A percentile compares a stretch with the other conserved stretches of the same genome.
Evolutionary conservation across 2,329 filamentous ascomycete genomes (phyloP).

Genomic region (Zymoseptoria ardabiliae): DNA sequence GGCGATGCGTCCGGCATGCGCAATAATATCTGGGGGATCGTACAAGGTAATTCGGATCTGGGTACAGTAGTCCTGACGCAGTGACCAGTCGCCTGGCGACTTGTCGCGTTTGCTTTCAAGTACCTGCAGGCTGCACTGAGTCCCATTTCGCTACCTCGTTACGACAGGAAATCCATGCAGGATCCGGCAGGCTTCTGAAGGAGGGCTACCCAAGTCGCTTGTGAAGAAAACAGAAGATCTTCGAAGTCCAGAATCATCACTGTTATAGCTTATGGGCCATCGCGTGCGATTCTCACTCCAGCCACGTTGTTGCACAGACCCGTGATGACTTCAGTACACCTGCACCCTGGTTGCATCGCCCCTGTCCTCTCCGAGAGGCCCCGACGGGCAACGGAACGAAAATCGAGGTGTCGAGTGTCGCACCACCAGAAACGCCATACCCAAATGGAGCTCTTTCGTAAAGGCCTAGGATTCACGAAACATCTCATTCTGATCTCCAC

Average conservation of each 20-base stretch:
- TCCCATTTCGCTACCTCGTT: too few species aligned
- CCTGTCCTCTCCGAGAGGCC: too few species aligned
- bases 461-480: background rate
- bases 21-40: background rate
- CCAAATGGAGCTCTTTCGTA: background rate
- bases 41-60: background rate
- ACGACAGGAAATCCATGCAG: background rate
- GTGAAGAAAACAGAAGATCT: background rate
- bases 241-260: background rate
- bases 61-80: too few species aligned
- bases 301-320: background rate
- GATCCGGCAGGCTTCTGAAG: background rate
- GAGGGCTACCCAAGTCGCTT: too few species aligned
- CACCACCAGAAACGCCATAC: background rate
- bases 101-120: background rate
- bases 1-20: too few species aligned
- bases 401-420: background rate
- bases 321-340: too few species aligned
- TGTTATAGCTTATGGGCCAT: background rate
- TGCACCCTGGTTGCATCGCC: too few species aligned
- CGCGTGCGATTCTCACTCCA: background rate
- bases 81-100: background rate
- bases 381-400: background rate
- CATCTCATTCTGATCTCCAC: background rate
- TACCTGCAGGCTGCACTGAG: too few species aligned